A percentile compares a stretch with the other conserved stretches of the same genome.
Conservation (phyloP, 2,329 filamentous ascomycete species). For the Plenodomus tracheiphilus region DNA sequence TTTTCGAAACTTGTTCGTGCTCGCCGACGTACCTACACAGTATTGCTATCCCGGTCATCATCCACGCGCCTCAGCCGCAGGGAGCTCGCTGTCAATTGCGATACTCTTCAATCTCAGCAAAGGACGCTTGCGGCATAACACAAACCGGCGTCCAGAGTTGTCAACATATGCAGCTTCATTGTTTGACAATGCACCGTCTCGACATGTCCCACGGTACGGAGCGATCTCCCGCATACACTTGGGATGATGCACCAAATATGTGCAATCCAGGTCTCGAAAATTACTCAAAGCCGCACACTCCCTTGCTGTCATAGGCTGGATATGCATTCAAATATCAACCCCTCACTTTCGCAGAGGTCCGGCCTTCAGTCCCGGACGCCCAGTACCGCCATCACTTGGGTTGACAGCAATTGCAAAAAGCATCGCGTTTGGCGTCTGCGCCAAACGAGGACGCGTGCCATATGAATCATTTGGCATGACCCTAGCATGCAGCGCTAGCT, state of each 20-base stretch:
- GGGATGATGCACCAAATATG: background rate
- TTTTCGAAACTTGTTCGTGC: constrained; percentile 9
- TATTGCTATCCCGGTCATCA: background rate
- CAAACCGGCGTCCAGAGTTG: background rate
- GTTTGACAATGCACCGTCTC: background rate
- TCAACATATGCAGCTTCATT: background rate
- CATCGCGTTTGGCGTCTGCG: background rate
- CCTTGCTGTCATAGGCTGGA: background rate
- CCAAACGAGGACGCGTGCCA: background rate
- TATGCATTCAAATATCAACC: background rate
- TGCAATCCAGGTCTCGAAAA: background rate
- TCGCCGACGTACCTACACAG: no score
- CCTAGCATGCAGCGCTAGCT: background rate
- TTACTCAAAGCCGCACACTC: background rate
- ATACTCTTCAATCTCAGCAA: background rate
- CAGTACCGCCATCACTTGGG: background rate
- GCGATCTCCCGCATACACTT: background rate
- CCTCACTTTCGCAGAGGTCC: background rate
- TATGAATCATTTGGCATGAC: background rate
- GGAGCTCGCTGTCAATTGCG: background rate
- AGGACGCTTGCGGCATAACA: background rate
- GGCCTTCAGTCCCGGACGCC: background rate
- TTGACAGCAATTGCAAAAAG: background rate
- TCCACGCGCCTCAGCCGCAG: background rate
- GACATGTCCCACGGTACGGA: background rate